A percentile compares a stretch with the other conserved stretches of the same genome.
Conservation (phyloP, 768 basidiomycete genomes). For the Chalciporus sphaerocephalus region DNA sequence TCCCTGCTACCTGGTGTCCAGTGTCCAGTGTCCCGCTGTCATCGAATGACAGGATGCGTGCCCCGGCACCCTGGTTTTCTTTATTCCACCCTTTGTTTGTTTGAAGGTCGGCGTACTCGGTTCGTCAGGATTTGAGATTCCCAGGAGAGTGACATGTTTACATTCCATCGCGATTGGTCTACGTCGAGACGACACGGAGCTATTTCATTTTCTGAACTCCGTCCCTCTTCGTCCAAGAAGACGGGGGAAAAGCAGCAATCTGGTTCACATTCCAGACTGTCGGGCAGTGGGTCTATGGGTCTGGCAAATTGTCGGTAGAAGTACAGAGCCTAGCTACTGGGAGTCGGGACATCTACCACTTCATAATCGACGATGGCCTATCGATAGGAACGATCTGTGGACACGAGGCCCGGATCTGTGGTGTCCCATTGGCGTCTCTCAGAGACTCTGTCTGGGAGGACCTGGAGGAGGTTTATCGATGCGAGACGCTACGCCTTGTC, state of each 20-base stretch:
- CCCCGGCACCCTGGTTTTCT: neutral
- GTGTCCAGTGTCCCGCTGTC: neutral
- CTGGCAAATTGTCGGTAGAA: slow-evolving; percentile 7
- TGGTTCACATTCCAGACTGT: slow-evolving; percentile 2
- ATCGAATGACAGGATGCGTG: neutral
- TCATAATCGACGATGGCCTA: slow-evolving; percentile 12
- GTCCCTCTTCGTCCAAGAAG: neutral
- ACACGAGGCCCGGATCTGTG: slow-evolving; percentile 5
- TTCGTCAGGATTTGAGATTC: neutral
- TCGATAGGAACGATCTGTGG: slow-evolving; percentile 18
- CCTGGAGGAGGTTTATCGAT: too few relatives aligned
- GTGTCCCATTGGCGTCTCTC: neutral
- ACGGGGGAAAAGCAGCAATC: slow-evolving; percentile 3
- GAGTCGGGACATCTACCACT: slow-evolving; percentile 6
- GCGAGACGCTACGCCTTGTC: too few relatives aligned
- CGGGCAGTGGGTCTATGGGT: slow-evolving; percentile 2
- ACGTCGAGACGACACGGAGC: neutral
- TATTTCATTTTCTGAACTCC: slow-evolving; percentile 4
- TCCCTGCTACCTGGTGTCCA: neutral
- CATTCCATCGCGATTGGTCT: neutral
- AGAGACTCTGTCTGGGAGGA: neutral
- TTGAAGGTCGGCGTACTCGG: too few relatives aligned
- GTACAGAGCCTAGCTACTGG: too few relatives aligned
- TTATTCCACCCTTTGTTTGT: neutral
- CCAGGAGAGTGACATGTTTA: neutral